These are phyloP conservation scores for Neurospora sp. DNA, from an alignment of 495 filamentous ascomycete genomes.

Conservation along the genomic window DNA sequence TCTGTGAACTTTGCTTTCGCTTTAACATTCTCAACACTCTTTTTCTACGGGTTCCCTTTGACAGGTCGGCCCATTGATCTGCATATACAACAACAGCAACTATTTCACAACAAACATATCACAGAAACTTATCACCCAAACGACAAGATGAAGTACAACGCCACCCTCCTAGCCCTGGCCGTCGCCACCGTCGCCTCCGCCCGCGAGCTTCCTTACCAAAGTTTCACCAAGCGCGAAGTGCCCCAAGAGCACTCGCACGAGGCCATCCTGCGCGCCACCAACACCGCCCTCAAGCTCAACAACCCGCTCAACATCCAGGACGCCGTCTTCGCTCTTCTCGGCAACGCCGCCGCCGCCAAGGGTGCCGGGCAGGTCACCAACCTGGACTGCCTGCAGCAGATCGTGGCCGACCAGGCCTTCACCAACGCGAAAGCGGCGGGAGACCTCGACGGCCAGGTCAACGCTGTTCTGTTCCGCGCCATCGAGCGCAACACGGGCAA, in stretches of 20 bases:
- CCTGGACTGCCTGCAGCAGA: too few relatives aligned
- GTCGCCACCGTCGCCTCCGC: constrained; percentile 18
- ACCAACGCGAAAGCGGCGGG: too few relatives aligned
- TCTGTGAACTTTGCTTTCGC: constrained; percentile 35
- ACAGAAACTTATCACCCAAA: constrained; percentile 20
- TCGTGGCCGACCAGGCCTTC: too few relatives aligned
- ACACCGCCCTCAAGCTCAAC: constrained; percentile 20
- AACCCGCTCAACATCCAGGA: too few relatives aligned
- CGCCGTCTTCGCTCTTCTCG: too few relatives aligned
- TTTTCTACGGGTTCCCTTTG: constrained; percentile 21
- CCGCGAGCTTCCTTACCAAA: constrained; percentile 22
- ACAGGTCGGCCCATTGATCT: constrained; percentile 27
- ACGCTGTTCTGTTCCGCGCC: too few relatives aligned
- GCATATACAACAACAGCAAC: not conserved
- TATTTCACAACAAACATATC: constrained; percentile 1
- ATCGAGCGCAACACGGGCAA: too few relatives aligned
- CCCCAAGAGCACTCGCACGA: constrained; percentile 58
- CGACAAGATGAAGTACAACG: constrained; percentile 39
- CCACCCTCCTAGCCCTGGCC: constrained; percentile 23
- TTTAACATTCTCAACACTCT: constrained; percentile 23
- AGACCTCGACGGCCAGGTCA: too few relatives aligned
- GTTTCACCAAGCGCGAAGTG: constrained; percentile 40
- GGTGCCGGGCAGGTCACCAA: too few relatives aligned
- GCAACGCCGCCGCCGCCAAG: too few relatives aligned
- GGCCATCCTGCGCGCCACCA: constrained; percentile 37